Conservation (phyloP, 2,329 filamentous ascomycete genomes). For the Aureobasidium sp. region DNA sequence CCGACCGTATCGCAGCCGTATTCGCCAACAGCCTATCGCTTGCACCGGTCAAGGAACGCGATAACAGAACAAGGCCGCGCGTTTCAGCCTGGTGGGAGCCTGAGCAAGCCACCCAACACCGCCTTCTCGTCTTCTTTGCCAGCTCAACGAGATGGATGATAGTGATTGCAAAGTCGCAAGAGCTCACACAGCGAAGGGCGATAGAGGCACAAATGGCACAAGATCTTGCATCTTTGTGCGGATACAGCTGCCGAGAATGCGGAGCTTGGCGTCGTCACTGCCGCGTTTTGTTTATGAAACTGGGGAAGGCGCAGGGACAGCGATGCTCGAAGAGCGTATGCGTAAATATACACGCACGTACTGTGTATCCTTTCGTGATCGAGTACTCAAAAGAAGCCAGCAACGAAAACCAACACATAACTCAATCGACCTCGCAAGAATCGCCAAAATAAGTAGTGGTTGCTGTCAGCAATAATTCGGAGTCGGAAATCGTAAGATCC, state of each 20-base stretch:
- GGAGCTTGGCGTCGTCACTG: conserved; percentile 1
- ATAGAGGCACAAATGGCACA: not conserved
- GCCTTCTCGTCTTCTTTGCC: not conserved
- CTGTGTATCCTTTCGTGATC: not conserved
- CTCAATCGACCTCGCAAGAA: not conserved
- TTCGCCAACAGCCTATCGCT: not conserved
- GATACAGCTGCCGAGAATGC: not conserved
- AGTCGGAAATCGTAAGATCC: conserved; percentile 4
- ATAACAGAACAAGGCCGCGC: not conserved
- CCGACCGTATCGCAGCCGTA: not conserved
- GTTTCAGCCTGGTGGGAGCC: not conserved
- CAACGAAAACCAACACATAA: not conserved
- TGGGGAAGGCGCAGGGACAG: not conserved
- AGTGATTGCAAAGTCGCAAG: not conserved
- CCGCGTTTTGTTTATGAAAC: not conserved
- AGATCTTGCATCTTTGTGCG: not conserved
- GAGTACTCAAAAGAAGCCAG: not conserved
- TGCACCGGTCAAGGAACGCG: not conserved
- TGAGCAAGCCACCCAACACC: not conserved
- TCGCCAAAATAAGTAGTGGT: too few relatives aligned
- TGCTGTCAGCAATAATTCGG: not conserved
- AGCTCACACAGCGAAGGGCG: not conserved
- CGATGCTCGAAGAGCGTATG: not conserved
- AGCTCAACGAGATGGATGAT: not conserved
- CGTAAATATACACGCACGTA: not conserved